Base-by-base conservation (phyloP, 805 yeast species). In the Candida nanaspora region DNA sequence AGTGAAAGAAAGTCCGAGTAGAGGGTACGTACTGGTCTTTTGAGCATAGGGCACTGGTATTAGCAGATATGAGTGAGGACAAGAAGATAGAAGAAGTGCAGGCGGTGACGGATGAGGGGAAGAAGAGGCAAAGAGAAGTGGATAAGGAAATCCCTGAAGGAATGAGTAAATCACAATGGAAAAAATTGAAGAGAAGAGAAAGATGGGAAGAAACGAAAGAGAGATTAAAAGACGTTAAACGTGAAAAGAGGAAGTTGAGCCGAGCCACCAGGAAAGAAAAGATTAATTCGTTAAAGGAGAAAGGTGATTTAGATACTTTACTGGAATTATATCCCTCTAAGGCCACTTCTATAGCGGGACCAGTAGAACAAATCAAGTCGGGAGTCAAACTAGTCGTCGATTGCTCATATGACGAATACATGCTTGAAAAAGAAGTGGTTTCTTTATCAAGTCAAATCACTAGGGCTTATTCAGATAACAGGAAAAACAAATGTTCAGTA, bases 371-470 rank as follows among this genome's bases (percentile, higher is more conserved):
- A 53, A 50, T 46, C 2, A 61, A 61, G 11, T 67, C 78, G 2
- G 77, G 73, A 0, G 70, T 78, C 7, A 63, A 58, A 6, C 68
- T 89, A 22, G 65, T 89, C n/a, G 55, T 89, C 47, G 98, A 91
- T 61, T 91, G 98, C 62, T 84, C 74, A 14, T 91, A 91, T 59
- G 98, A 93, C 55, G 93, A 85, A 35, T 55, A 84, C 52, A 93
- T 93, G 98, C 76, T 72, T 29, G 85, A 80, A 16, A 81, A 80
- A 48, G 81, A 76, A 45, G 67, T 76, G 35, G 74, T 74, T 2
- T 85, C 95, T 18, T 61, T 91, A 54, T 75, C 87, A 6, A 74
- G 79, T 38, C 98, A 91, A 62, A 70, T 93, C 38, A 78, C 91
- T 3, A 70, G 96, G 44, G 73, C 86, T 38, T 91, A 91, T 59